Conservation (phyloP, 2,329 filamentous ascomycete species). For the Raffaelea ambrosiae region DNA sequence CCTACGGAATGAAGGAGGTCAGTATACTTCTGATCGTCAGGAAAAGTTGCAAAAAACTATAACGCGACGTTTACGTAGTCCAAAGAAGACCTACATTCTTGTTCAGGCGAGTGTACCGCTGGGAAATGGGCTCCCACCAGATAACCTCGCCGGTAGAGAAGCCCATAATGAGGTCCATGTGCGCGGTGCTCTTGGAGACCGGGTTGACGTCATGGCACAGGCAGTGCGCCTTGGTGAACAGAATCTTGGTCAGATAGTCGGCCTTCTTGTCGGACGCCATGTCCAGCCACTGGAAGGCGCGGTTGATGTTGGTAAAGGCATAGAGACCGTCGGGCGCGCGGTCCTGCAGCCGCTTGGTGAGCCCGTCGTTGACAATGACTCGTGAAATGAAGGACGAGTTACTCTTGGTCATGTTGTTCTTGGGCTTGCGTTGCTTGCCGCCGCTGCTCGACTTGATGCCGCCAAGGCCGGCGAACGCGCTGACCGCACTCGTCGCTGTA, state of each 20-base stretch:
- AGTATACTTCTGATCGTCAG: not conserved
- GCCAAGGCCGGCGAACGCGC: slow-evolving; percentile 28
- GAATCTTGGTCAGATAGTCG: slow-evolving; percentile 88
- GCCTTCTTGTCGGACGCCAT: slow-evolving; percentile 68
- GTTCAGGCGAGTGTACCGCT: slow-evolving; percentile 91
- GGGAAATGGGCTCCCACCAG: slow-evolving; percentile 96
- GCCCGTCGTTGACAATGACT: slow-evolving; percentile 79
- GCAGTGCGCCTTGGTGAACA: slow-evolving; percentile 95
- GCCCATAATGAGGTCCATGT: slow-evolving; percentile 89
- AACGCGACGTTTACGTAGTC: not conserved
- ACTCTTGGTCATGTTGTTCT: slow-evolving; percentile 97
- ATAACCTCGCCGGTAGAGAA: slow-evolving; percentile 96
- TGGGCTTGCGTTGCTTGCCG: slow-evolving; percentile 79
- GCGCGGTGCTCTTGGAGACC: slow-evolving; percentile 66
- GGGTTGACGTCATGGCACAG: slow-evolving; percentile 89
- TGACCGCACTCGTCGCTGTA: slow-evolving; percentile 38
- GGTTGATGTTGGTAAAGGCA: slow-evolving; percentile 91
- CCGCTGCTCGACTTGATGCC: slow-evolving; percentile 52
- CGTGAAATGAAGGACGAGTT: slow-evolving; percentile 98
- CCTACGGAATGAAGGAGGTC: slow-evolving; percentile 35
- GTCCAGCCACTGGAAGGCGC: slow-evolving; percentile 94
- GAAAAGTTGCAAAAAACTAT: not conserved
- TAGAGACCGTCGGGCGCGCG: slow-evolving; percentile 72
- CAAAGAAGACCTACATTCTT: slow-evolving; percentile 62
- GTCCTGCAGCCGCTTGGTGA: slow-evolving; percentile 72